These are phyloP conservation scores for Lentinula aciculospora DNA, from an alignment of 768 basidiomycete species.

Conservation along the genomic window DNA sequence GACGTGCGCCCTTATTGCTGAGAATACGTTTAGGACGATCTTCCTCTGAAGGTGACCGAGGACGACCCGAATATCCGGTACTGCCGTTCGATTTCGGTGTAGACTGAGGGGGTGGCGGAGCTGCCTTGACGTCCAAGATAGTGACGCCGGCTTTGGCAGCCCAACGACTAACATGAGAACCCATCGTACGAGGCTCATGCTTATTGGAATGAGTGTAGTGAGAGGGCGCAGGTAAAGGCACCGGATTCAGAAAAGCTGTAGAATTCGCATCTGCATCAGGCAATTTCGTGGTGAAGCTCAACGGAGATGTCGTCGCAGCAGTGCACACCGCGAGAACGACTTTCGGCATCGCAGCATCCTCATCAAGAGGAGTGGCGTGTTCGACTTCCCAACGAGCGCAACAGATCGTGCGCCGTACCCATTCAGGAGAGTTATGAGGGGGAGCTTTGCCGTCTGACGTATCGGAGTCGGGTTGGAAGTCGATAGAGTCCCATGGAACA, in stretches of 20 bases:
- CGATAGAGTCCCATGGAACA: constrained; percentile 73
- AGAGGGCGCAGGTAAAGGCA: constrained; percentile 61
- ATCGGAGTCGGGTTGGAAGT: constrained; percentile 36
- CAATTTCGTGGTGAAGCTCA: constrained; percentile 20
- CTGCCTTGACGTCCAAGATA: constrained; percentile 49
- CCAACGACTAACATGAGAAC: constrained; percentile 62
- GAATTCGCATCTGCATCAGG: constrained; percentile 18
- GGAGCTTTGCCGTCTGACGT: constrained; percentile 15
- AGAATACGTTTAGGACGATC: constrained; percentile 19
- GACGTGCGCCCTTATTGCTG: neutral
- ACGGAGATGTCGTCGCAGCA: constrained; percentile 25
- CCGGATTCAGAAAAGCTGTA: constrained; percentile 37
- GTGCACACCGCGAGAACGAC: constrained; percentile 59
- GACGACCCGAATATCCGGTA: neutral
- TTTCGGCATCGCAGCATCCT: constrained; percentile 19
- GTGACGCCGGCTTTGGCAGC: constrained; percentile 56
- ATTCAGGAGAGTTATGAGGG: constrained; percentile 58
- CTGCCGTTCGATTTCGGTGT: neutral
- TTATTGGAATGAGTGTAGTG: constrained; percentile 39
- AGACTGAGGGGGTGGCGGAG: constrained; percentile 18
- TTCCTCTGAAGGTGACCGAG: constrained; percentile 14
- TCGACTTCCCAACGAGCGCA: constrained; percentile 75
- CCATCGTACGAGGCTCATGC: constrained; percentile 60
- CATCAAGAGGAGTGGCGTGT: constrained; percentile 26
- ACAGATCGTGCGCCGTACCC: constrained; percentile 80